Percentiles rank a stretch among this genome's conserved stretches.
phyloP scores from a whole-genome alignment of 805 yeast genomes.

The Teunomyces funiuensis region DNA sequence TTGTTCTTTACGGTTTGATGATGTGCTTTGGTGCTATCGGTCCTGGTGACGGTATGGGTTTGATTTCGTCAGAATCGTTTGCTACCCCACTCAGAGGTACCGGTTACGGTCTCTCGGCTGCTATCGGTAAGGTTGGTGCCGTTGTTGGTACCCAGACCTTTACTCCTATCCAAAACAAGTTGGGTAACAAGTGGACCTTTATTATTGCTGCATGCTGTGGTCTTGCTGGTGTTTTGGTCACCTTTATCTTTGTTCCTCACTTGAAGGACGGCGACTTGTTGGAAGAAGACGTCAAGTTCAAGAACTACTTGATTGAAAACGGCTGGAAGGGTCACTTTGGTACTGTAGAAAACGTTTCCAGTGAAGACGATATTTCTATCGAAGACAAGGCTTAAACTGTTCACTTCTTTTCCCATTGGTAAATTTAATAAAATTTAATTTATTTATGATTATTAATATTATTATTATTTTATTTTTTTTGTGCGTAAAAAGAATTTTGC shows the following conservation, averaged over 20 bases:
- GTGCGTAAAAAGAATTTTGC: too few relatives aligned
- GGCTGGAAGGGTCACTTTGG: conserved; percentile 61
- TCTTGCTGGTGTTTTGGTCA: conserved; percentile 57
- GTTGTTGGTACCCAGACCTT: conserved; percentile 75
- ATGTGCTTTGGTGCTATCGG: conserved; percentile 71
- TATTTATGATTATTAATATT: too few relatives aligned
- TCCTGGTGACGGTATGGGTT: conserved; percentile 76
- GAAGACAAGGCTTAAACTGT: neutral
- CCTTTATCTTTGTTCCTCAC: conserved; percentile 66
- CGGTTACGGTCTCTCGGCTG: conserved; percentile 73
- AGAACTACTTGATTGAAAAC: conserved; percentile 52
- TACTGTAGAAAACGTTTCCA: conserved; percentile 16
- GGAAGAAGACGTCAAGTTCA: conserved; percentile 62
- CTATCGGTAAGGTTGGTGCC: conserved; percentile 83
- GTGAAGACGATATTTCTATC: conserved; percentile 1
- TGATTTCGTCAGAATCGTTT: conserved; percentile 63
- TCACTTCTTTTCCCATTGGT: too few relatives aligned
- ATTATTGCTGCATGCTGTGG: conserved; percentile 79
- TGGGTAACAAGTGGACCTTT: conserved; percentile 74
- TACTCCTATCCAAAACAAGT: conserved; percentile 60
- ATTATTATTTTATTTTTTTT: too few relatives aligned
- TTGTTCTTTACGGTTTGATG: conserved; percentile 73
- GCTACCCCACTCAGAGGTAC: conserved; percentile 81
- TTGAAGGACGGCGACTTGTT: conserved; percentile 66
- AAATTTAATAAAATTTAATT: too few relatives aligned